These are phyloP conservation scores for Talaromyces adpressus DNA, from an alignment of 495 filamentous ascomycete genomes.

Conservation along the genomic window DNA sequence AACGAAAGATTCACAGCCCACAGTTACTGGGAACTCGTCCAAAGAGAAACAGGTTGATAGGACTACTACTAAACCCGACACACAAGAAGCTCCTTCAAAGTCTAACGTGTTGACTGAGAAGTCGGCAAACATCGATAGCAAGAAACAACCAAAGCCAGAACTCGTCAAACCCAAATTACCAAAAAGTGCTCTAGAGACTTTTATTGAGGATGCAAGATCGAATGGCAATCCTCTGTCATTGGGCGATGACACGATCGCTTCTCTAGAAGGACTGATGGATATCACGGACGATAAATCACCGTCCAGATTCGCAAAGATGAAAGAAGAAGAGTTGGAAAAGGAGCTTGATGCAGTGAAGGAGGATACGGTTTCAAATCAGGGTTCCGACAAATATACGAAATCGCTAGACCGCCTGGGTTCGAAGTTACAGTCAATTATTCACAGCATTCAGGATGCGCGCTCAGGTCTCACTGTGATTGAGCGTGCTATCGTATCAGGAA, in stretches of 20 bases:
- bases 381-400: constrained; percentile 10
- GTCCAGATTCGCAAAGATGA: constrained; percentile 14
- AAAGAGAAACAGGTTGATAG: not conserved
- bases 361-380: not conserved
- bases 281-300: constrained; percentile 24
- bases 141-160: constrained; percentile 11
- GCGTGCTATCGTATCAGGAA: constrained; percentile 42
- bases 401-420: constrained; percentile 44
- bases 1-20: not conserved
- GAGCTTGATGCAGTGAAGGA: constrained; percentile 1
- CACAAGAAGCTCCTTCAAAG: not conserved
- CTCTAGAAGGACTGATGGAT: constrained; percentile 49
- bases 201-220: constrained; percentile 45
- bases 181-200: constrained; percentile 43
- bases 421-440: constrained; percentile 49
- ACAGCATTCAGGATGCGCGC: constrained; percentile 59
- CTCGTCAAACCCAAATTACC: constrained; percentile 36
- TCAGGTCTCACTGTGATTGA: constrained; percentile 61
- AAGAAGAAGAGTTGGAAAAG: constrained; percentile 21
- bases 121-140: constrained; percentile 3
- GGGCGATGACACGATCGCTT: constrained; percentile 57
- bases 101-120: constrained; percentile 12
- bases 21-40: not conserved
- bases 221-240: constrained; percentile 36
- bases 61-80: not conserved